Evolutionary conservation across 192 early-diverging fungal genomes (phyloP), one percentile per base, ranked within the genome.

Genomic region (Coemansia javaensis): DNA sequence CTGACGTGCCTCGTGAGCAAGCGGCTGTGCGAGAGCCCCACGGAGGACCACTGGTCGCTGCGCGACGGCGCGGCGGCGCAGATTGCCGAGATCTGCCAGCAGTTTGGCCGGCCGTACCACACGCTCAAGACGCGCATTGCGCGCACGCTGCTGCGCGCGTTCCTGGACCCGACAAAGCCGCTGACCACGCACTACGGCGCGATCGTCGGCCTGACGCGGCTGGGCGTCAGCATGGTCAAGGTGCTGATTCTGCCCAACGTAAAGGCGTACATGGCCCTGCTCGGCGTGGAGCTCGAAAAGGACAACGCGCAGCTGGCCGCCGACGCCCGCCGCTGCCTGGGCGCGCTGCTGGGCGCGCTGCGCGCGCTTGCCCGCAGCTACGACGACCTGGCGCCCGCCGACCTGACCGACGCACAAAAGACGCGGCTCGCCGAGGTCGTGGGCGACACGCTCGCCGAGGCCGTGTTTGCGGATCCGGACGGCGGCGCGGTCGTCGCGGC

Each of bases 1-100:
- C 66, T 99, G 35, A 92, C 97, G 12, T 97, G 93, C 52, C 69
- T 97, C 21, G 90, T 98, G 7, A 85, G 85, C 49, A 90, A 90
- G 50, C 64, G 82, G 23, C 67, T 99, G 20, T 85, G 87, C 23
- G 81, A 83, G 37, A 59, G 56, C 37, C 78, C 82, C 24, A 56
- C 76, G 0, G 65, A 79, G 20, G 85, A 91, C 17, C 95, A 98
- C 62, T 94, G 89, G 86, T 44, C 78, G 6, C 66, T 94, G 32
- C 90, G 97, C 8, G 60, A 82, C 7, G 78, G 75, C 18, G 86
- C 95, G 0, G 88, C 93, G 0, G 57, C 74, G 17, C 74, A 98
- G 20, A 77, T 86, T 25, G 65, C 89, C 0, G 61, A 78, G 28
- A 86, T 97, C 17, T 91, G 88, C 46, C 51, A 67, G 23, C 77